Evolutionary conservation across 441 rosid genomes (phyloP).

Genomic region (Eutrema salsugineum): DNA sequence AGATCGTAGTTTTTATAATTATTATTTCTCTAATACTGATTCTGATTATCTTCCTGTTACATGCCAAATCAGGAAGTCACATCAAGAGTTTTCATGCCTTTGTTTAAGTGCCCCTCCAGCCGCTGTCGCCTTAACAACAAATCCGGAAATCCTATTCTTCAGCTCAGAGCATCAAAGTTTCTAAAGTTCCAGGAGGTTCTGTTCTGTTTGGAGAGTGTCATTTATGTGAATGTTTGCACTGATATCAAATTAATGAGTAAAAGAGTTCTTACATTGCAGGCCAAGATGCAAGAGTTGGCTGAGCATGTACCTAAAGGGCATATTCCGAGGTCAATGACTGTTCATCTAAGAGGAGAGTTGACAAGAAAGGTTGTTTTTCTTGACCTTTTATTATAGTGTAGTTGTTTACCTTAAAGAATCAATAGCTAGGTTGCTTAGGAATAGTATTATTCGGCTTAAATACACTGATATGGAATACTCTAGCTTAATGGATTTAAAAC

Average conservation of each 20-base stretch:
- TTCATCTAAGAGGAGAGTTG: constrained; percentile 97
- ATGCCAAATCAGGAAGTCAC: constrained; percentile 76
- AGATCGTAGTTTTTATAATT: background rate
- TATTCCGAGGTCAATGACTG: constrained; percentile 92
- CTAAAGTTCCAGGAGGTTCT: constrained; percentile 96
- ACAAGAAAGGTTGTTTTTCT: constrained; percentile 81
- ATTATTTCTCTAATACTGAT: background rate
- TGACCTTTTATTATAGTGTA: background rate
- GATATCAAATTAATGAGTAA: background rate
- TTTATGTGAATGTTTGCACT: constrained; percentile 5
- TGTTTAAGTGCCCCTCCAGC: constrained; percentile 79
- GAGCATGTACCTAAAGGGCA: constrained; percentile 99
- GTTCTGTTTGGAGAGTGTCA: background rate
- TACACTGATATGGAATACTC: background rate
- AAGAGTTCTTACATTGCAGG: constrained; percentile 44
- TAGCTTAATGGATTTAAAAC: background rate
- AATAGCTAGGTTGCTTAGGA: background rate
- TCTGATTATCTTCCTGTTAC: constrained; percentile 14
- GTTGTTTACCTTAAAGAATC: background rate
- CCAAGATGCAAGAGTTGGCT: constrained; percentile 97
- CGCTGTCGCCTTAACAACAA: constrained; percentile 65
- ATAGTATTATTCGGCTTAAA: background rate
- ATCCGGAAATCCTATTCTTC: constrained; percentile 90
- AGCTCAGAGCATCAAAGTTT: constrained; percentile 98
- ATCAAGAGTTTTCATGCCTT: constrained; percentile 93